Evolutionary conservation across 768 basidiomycete species (phyloP).

Genomic region (Mrakia blollopis): DNA sequence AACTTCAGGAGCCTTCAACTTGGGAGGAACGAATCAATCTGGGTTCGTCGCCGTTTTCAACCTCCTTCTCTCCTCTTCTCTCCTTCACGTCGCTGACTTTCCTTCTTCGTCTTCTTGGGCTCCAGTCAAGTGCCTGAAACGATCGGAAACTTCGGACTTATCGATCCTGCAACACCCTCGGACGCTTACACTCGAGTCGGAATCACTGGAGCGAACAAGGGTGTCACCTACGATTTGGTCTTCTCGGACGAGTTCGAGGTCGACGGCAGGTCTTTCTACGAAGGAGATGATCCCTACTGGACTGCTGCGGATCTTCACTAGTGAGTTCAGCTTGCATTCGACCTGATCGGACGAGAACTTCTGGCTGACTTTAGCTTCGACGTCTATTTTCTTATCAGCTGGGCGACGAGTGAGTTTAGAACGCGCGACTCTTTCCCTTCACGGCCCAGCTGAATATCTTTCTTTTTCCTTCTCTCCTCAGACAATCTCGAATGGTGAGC

Average conservation of each 20-base stretch:
- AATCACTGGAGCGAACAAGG: conserved; percentile 48
- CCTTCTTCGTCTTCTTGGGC: not conserved
- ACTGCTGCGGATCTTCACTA: conserved; percentile 57
- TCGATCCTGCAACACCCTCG: conserved; percentile 52
- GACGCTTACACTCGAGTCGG: conserved; percentile 43
- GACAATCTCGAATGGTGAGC: conserved; percentile 14
- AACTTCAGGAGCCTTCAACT: conserved; percentile 60
- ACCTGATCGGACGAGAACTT: not conserved
- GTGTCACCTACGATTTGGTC: conserved; percentile 70
- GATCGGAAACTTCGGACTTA: conserved; percentile 59
- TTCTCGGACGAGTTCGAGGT: conserved; percentile 84
- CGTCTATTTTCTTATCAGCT: not conserved
- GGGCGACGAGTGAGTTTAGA: conserved; percentile 5
- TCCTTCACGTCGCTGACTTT: not conserved
- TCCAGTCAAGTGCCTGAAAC: conserved; percentile 66
- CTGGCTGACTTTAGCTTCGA: not conserved
- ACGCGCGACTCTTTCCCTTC: too few relatives aligned
- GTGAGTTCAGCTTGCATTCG: not conserved
- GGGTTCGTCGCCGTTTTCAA: conserved; percentile 46
- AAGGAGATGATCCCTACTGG: conserved; percentile 76
- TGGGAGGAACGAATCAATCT: conserved; percentile 80
- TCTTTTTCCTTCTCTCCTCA: not conserved
- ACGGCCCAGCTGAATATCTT: not conserved
- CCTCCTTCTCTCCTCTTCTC: not conserved
- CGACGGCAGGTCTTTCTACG: conserved; percentile 50